phyloP scores from a whole-genome alignment of 2,329 filamentous ascomycete genomes.

The Truncatella angustata region DNA sequence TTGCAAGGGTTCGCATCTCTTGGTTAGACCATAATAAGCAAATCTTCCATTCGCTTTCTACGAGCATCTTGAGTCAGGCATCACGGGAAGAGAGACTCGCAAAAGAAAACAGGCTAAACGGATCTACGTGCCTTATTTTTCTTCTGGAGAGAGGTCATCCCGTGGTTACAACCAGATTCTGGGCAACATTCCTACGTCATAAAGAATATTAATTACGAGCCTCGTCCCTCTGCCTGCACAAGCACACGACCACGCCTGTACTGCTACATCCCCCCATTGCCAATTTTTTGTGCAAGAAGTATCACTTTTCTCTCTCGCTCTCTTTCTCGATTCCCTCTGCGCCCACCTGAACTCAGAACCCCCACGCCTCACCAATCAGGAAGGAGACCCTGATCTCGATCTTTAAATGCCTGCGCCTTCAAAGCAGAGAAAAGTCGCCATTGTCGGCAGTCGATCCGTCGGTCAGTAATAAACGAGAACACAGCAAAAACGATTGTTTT shows the following conservation, averaged over 20 bases:
- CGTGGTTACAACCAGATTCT: background rate
- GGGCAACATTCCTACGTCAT: conserved; percentile 13
- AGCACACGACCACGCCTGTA: background rate
- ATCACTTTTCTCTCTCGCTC: background rate
- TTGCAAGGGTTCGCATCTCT: too few species aligned
- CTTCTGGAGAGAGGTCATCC: too few species aligned
- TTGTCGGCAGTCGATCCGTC: conserved; percentile 78
- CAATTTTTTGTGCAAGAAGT: background rate
- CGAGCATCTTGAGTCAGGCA: too few species aligned
- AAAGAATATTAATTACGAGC: conserved; percentile 8
- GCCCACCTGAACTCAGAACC: background rate
- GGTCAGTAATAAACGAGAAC: conserved; percentile 49
- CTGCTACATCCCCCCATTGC: background rate
- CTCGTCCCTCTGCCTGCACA: conserved; percentile 1
- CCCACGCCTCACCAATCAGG: background rate
- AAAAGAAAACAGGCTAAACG: conserved; percentile 1
- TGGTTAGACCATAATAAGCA: too few species aligned
- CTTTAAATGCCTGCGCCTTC: conserved; percentile 59
- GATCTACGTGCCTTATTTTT: background rate
- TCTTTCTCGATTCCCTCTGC: background rate
- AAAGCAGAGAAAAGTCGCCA: conserved; percentile 80
- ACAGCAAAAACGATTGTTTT: background rate
- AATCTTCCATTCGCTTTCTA: too few species aligned
- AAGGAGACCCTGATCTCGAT: background rate
- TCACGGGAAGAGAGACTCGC: background rate